Conservation (phyloP, 495 filamentous ascomycete genomes). For the Aspergillus bertholletiae region DNA sequence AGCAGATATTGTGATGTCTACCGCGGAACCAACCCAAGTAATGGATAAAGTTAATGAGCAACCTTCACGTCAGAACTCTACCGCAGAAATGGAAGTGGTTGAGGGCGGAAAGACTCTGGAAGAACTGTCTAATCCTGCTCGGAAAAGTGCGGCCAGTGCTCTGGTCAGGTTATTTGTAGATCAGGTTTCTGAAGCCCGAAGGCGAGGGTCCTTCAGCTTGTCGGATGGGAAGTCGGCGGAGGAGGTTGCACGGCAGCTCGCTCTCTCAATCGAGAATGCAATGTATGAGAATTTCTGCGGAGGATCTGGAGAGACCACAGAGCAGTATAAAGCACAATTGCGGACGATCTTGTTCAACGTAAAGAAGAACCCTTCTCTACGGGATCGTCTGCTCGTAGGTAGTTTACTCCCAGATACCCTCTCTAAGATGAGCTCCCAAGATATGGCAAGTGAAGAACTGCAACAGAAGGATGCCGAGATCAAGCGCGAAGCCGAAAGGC, state of each 20-base stretch:
- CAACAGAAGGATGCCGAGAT: constrained; percentile 73
- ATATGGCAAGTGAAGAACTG: constrained; percentile 88
- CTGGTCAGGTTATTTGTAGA: constrained; percentile 53
- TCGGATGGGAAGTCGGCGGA: constrained; percentile 49
- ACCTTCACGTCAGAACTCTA: constrained; percentile 22
- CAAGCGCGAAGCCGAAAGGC: constrained; percentile 78
- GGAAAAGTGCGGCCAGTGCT: constrained; percentile 46
- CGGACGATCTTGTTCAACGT: constrained; percentile 74
- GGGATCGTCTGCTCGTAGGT: constrained; percentile 67
- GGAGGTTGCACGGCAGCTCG: constrained; percentile 52
- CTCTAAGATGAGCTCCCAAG: constrained; percentile 77
- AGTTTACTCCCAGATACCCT: constrained; percentile 67
- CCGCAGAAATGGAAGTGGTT: constrained; percentile 18
- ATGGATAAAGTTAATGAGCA: constrained; percentile 33
- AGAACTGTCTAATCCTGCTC: constrained; percentile 45
- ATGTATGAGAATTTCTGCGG: constrained; percentile 55
- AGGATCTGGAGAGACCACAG: constrained; percentile 45
- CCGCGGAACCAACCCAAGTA: constrained; percentile 17
- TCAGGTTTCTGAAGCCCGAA: constrained; percentile 47
- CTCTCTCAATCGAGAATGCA: constrained; percentile 72
- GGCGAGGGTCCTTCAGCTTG: constrained; percentile 48
- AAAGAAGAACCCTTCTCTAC: constrained; percentile 78
- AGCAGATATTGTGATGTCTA: constrained; percentile 11
- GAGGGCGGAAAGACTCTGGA: constrained; percentile 31
- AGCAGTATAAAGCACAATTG: constrained; percentile 54